These are phyloP conservation scores for Solanum pimpinellifolium DNA, from an alignment of 257 asterid genomes.

Conservation along the genomic window DNA sequence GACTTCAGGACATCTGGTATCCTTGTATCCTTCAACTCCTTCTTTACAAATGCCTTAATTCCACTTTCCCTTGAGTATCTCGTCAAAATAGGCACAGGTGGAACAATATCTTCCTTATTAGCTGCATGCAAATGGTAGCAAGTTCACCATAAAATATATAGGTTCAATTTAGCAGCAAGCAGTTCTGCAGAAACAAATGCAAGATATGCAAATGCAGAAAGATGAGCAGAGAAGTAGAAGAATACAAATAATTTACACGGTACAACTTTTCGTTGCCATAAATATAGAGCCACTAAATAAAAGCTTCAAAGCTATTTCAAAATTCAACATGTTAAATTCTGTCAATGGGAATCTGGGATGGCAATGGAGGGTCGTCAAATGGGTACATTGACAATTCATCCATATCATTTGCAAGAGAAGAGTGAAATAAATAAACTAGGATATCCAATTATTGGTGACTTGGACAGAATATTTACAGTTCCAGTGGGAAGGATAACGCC, in stretches of 20 bases:
- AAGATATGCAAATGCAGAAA: background rate
- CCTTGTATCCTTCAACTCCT: conserved; percentile 69
- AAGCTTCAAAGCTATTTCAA: background rate
- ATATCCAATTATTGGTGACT: background rate
- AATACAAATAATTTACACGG: background rate
- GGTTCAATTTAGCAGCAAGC: background rate
- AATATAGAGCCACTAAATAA: background rate
- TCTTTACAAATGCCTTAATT: conserved; percentile 82
- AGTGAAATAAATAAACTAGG: background rate
- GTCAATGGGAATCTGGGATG: background rate
- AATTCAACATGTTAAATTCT: background rate
- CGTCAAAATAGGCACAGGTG: conserved; percentile 84
- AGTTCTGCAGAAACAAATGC: background rate
- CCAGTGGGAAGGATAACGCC: background rate
- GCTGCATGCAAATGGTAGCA: conserved; percentile 38
- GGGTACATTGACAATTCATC: background rate
- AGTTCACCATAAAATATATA: background rate
- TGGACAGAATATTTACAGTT: background rate
- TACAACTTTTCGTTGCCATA: background rate
- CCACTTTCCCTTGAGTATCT: conserved; percentile 79
- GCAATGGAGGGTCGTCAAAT: background rate
- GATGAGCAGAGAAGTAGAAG: background rate
- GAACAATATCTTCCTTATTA: conserved; percentile 82
- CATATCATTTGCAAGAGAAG: background rate
- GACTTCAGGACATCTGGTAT: conserved; percentile 58